Conservation (phyloP, 176 grass and related monocot species). For the Alloteropsis semialata region DNA sequence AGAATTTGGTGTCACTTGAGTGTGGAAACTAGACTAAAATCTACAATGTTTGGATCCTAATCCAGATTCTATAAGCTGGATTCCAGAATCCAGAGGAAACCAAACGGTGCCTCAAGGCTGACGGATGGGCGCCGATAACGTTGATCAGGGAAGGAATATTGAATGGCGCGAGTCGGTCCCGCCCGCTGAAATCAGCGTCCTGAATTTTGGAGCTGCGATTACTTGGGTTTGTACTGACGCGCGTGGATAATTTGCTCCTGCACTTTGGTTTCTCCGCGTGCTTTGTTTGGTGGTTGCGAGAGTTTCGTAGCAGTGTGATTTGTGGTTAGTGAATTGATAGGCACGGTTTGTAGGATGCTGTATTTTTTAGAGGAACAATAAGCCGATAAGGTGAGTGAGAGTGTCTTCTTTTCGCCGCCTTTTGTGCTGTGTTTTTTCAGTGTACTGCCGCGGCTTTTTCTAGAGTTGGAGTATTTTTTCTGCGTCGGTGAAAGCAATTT, state of each 20-base stretch:
- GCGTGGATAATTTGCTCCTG: not conserved
- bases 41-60: too few relatives aligned
- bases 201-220: not conserved
- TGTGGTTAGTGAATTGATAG: not conserved
- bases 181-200: not conserved
- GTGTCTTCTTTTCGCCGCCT: not conserved
- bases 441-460: not conserved
- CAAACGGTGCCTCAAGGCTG: too few relatives aligned
- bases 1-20: too few relatives aligned
- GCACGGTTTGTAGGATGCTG: not conserved
- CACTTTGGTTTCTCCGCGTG: not conserved
- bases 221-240: not conserved
- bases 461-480: not conserved
- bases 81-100: too few relatives aligned
- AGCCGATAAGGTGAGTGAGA: not conserved
- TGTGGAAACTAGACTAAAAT: too few relatives aligned
- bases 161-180: not conserved
- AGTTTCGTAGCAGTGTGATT: not conserved
- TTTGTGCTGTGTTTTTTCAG: too few relatives aligned
- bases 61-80: too few relatives aligned
- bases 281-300: not conserved
- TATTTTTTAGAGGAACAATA: not conserved
- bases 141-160: not conserved
- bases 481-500: not conserved
- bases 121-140: not conserved